Base-by-base conservation (phyloP, 1,139 yeast species). In the Zygoascus sp. region DNA sequence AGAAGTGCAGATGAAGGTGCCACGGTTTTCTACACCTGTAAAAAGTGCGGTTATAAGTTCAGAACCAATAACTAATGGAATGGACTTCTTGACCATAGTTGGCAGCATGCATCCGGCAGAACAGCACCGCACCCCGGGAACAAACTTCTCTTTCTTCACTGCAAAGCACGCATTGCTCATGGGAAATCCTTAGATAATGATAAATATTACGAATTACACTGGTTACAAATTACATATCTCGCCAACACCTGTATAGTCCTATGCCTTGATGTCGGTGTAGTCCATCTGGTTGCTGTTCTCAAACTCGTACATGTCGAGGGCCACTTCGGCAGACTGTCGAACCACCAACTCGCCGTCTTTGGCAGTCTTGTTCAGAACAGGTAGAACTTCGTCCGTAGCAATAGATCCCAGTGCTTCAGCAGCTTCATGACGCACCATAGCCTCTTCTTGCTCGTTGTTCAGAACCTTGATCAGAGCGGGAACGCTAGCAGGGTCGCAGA, bases 391-490 rank as follows among this genome's bases (percentile, higher is more conserved):
- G 59, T 87, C 96, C n/a, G 97, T 87, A 21, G 96, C 97, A 64
- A 94, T 92, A 23, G 96, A 79, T 20, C 98, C 98, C 58, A 94
- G 76, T 23, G 98, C 98, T 70, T 94, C 99, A 25, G 98, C 98
- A 49, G 98, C 98, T 70, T 94, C 99, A 65, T 94, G 99, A 71
- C 99, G 83, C 30, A 94, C 98, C 98, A 94, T 94, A 51, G 95
- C 95, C 40, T 95, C 97, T 71, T 94, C 96, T 15, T 69, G 63
- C 49, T 75, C 79, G 65, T 87, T 80, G 58, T 80, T 79, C 59
- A 94, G 76, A 7, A 92, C 90, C 67, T 85, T 81, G 53, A 88
- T 77, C 57, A 94, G 77, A 20, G 94, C 75, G 40, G 97, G 96
- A 32, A 92, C 96, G 34, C 95, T 83, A 28, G 83, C 89, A 15